Evolutionary conservation across 305 asterid species (phyloP).

Genomic region (Ajuga reptans): DNA sequence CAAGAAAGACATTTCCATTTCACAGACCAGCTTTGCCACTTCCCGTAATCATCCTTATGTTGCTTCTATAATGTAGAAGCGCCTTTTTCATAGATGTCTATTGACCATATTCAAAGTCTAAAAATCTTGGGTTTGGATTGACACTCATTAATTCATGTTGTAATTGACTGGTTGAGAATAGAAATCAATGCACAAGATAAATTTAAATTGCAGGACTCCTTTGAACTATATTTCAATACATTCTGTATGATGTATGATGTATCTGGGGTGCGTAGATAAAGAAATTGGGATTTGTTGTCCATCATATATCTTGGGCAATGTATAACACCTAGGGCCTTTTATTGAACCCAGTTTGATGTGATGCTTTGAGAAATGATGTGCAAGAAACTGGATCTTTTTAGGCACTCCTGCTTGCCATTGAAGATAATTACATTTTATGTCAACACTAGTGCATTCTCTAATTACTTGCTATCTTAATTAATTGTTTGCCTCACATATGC

Average conservation of each 20-base stretch:
- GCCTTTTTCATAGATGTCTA: neutral
- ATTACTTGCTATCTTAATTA: neutral
- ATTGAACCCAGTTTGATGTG: neutral
- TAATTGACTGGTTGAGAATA: neutral
- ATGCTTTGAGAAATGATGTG: conserved; percentile 5
- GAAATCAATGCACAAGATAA: neutral
- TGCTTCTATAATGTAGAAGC: neutral
- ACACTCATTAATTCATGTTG: neutral
- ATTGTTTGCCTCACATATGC: conserved; percentile 1
- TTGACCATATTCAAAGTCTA: neutral
- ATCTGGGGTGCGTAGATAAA: neutral
- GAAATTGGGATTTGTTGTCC: neutral
- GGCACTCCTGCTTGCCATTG: conserved; percentile 8
- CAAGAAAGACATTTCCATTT: neutral
- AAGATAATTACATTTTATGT: conserved; percentile 9
- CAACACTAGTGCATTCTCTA: neutral
- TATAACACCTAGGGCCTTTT: neutral
- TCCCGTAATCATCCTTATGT: neutral
- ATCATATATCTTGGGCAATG: neutral
- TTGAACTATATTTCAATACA: neutral
- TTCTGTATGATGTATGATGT: neutral
- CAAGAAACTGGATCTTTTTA: conserved; percentile 4
- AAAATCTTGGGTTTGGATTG: neutral
- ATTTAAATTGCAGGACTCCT: neutral
- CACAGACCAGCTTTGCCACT: neutral